These are phyloP conservation scores for Mortierella sp. DNA, from an alignment of 371 early-diverging fungal species.

Conservation along the genomic window DNA sequence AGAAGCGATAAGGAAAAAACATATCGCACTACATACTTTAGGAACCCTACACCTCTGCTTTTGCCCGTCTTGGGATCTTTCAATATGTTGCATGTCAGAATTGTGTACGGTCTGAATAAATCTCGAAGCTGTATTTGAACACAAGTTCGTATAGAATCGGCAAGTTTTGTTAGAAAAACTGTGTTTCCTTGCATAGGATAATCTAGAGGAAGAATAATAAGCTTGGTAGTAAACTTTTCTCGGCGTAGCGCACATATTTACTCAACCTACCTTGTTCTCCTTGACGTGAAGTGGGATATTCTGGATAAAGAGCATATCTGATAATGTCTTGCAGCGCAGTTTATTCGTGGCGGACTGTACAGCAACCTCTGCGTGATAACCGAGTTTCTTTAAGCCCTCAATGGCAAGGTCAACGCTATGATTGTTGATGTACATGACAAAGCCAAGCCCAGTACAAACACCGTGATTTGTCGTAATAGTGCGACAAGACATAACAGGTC, in stretches of 20 bases:
- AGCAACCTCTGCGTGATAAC: constrained; percentile 49
- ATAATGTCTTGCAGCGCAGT: constrained; percentile 43
- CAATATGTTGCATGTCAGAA: constrained; percentile 36
- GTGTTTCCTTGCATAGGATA: background rate
- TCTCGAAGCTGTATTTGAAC: constrained; percentile 45
- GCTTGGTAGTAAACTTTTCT: background rate
- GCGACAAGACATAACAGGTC: constrained; percentile 47
- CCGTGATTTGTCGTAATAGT: constrained; percentile 41
- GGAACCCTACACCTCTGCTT: constrained; percentile 42
- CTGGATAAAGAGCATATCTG: constrained; percentile 44
- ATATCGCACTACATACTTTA: constrained; percentile 29
- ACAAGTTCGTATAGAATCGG: background rate
- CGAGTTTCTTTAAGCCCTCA: constrained; percentile 31
- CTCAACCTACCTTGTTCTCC: constrained; percentile 34
- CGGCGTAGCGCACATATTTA: background rate
- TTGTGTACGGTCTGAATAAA: constrained; percentile 26
- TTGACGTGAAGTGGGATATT: constrained; percentile 43
- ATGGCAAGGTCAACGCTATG: constrained; percentile 36
- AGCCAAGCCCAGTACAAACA: constrained; percentile 45
- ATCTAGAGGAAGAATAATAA: background rate
- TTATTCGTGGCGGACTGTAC: constrained; percentile 49
- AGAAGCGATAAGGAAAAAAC: background rate
- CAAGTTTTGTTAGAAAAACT: background rate
- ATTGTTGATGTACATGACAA: constrained; percentile 49
- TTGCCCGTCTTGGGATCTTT: constrained; percentile 37